These are phyloP conservation scores for Tolypocladium amazonense DNA, from an alignment of 2,329 filamentous ascomycete species.

Conservation along the genomic window DNA sequence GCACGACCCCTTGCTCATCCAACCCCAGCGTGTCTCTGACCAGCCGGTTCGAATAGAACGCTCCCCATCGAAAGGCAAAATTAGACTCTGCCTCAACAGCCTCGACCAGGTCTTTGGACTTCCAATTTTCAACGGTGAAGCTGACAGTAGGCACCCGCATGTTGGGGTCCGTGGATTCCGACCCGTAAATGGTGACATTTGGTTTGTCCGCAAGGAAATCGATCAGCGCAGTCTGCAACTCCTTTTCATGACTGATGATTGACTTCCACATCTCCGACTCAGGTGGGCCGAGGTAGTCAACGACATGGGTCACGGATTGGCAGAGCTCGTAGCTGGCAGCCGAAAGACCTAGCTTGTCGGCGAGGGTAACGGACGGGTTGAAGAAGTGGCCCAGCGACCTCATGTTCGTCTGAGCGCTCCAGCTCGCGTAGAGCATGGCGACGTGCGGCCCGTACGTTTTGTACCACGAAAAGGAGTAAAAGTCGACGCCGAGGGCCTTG, in stretches of 20 bases:
- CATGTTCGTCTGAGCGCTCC: constrained; percentile 42
- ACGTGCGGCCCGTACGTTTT: constrained; percentile 74
- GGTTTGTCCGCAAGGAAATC: constrained; percentile 42
- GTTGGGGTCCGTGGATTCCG: constrained; percentile 31
- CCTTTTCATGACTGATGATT: constrained; percentile 48
- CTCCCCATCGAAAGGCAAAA: constrained; percentile 55
- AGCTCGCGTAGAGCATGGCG: constrained; percentile 56
- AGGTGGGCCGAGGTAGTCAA: constrained; percentile 45
- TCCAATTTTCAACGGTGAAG: constrained; percentile 49
- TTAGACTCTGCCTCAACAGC: constrained; percentile 46
- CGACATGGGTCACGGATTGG: constrained; percentile 48
- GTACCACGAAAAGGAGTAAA: constrained; percentile 75
- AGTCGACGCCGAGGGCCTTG: constrained; percentile 56
- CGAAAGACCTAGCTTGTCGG: constrained; percentile 58
- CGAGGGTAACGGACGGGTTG: constrained; percentile 47
- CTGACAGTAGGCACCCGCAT: constrained; percentile 56
- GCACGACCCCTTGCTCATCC: constrained; percentile 48
- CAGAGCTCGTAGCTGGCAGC: constrained; percentile 62
- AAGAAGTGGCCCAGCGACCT: constrained; percentile 55
- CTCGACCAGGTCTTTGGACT: constrained; percentile 48
- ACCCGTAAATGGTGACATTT: constrained; percentile 49
- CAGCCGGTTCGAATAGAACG: constrained; percentile 58
- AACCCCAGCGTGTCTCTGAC: constrained; percentile 48
- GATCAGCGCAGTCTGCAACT: constrained; percentile 47
- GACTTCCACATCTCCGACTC: constrained; percentile 32